Conservation (phyloP, 2,329 filamentous ascomycete species). For the Colletotrichum sojae region DNA sequence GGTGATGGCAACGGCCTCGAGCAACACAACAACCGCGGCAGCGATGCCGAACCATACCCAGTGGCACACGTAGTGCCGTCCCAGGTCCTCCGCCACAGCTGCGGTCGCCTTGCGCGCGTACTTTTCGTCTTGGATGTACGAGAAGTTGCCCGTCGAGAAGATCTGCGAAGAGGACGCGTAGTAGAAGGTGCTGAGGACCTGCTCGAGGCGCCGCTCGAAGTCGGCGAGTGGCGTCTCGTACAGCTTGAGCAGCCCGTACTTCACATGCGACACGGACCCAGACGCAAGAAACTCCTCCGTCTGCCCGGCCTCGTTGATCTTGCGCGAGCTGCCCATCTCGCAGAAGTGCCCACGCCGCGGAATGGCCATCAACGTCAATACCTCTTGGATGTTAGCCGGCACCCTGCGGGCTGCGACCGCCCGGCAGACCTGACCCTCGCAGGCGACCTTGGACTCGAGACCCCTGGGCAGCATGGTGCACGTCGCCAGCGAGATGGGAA, state of each 20-base stretch:
- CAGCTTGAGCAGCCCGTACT: neutral
- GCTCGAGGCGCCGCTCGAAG: neutral
- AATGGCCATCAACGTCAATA: too few species aligned
- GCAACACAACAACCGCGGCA: neutral
- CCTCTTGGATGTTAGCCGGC: too few species aligned
- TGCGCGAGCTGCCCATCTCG: neutral
- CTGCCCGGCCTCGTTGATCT: neutral
- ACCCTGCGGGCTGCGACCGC: too few species aligned
- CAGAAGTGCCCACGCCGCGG: neutral
- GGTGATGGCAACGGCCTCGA: neutral
- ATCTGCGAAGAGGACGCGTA: neutral
- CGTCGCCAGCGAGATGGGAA: too few species aligned
- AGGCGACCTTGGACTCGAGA: too few species aligned
- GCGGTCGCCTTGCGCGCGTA: neutral
- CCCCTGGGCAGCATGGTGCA: too few species aligned
- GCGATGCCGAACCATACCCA: constrained; percentile 3
- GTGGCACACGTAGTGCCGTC: neutral
- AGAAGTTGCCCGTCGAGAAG: constrained; percentile 1
- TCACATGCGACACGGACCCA: neutral
- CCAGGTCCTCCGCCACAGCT: neutral
- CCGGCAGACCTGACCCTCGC: too few species aligned
- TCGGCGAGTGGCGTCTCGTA: neutral
- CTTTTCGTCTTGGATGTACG: neutral
- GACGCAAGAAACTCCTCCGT: neutral
- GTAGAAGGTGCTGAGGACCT: neutral